Conservation (phyloP, 2,329 filamentous ascomycete species). For the Gaeumannomyces sp. region DNA sequence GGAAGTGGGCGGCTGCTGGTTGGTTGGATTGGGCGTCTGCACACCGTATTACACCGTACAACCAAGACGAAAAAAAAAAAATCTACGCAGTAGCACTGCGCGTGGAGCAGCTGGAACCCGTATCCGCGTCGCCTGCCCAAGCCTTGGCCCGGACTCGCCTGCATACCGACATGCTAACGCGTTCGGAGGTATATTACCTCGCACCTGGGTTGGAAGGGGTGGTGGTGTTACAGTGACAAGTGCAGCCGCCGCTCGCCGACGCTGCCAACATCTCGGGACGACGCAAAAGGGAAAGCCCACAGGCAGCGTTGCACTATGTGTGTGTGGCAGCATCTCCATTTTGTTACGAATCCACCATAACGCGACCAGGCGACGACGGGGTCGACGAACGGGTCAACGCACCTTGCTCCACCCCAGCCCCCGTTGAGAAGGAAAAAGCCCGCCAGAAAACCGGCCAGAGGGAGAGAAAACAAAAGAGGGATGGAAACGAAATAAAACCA, state of each 20-base stretch:
- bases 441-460: too few relatives aligned
- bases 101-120: conserved; percentile 1
- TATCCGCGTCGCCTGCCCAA: not conserved
- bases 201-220: not conserved
- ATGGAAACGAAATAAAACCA: not conserved
- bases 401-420: not conserved
- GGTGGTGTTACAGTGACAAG: not conserved
- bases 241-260: too few relatives aligned
- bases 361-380: too few relatives aligned
- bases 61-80: not conserved
- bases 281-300: too few relatives aligned
- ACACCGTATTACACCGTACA: not conserved
- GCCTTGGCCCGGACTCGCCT: not conserved
- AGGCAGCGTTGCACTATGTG: too few relatives aligned
- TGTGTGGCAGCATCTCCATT: not conserved
- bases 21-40: not conserved
- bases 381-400: not conserved
- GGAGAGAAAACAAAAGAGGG: too few relatives aligned
- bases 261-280: not conserved
- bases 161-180: not conserved
- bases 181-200: not conserved
- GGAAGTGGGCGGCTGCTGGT: not conserved
- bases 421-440: not conserved
- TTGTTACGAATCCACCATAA: not conserved
- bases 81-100: not conserved